Evolutionary conservation across 371 early-diverging fungal genomes (phyloP).

Genomic region (Apophysomyces elegans): DNA sequence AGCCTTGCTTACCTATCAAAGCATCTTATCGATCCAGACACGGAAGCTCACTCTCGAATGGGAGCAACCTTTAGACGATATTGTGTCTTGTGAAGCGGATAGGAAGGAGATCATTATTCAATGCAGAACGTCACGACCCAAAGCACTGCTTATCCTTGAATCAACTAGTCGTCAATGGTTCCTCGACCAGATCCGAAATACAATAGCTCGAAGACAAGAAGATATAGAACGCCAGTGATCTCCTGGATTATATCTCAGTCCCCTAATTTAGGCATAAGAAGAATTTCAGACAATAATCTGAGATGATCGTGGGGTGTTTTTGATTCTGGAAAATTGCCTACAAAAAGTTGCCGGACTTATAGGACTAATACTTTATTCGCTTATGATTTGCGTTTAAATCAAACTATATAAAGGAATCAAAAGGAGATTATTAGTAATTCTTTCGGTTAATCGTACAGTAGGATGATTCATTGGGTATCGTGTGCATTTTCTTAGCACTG

Average conservation of each 20-base stretch:
- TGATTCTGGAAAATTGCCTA: too few relatives aligned
- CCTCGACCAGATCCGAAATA: conserved; percentile 10
- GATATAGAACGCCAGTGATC: conserved; percentile 18
- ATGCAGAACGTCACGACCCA: conserved; percentile 7
- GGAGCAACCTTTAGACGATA: conserved; percentile 36
- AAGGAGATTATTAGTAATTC: too few relatives aligned
- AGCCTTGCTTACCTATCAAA: conserved; percentile 67
- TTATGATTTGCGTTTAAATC: too few relatives aligned
- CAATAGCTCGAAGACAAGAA: conserved; percentile 9
- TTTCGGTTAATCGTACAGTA: too few relatives aligned
- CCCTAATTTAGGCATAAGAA: background rate
- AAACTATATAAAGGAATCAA: too few relatives aligned
- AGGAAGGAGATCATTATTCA: conserved; percentile 22
- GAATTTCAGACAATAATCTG: too few relatives aligned
- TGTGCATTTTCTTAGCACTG: too few relatives aligned
- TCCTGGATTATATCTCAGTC: background rate
- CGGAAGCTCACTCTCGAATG: conserved; percentile 65
- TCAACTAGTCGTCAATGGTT: conserved; percentile 13
- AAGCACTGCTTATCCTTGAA: conserved; percentile 3
- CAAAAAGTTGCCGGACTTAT: too few relatives aligned
- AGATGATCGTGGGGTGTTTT: too few relatives aligned
- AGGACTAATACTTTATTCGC: too few relatives aligned
- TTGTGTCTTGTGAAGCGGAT: conserved; percentile 15
- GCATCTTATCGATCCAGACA: conserved; percentile 63
- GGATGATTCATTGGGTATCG: too few relatives aligned